phyloP scores from a whole-genome alignment of 805 yeast genomes.

The Candida silvicultrix region DNA sequence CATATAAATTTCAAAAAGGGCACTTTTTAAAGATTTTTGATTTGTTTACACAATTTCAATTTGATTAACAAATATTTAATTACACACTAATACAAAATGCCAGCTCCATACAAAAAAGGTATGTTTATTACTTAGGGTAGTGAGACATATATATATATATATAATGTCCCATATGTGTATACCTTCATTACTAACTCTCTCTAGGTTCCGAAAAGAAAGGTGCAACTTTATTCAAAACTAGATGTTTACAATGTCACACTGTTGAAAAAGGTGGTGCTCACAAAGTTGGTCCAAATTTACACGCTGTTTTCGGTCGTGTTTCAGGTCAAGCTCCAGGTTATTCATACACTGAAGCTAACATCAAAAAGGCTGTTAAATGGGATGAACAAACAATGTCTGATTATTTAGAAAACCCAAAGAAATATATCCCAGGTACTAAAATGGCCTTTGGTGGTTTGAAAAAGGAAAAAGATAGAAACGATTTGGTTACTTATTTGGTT shows the following conservation, averaged over 20 bases:
- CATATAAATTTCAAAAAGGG: not conserved
- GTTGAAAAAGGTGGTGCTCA: conserved; percentile 92
- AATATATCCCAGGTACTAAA: conserved; percentile 99
- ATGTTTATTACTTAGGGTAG: not conserved
- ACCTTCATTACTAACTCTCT: not conserved
- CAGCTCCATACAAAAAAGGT: conserved; percentile 31
- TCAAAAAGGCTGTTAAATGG: conserved; percentile 92
- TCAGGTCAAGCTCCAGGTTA: conserved; percentile 91
- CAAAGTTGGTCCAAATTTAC: conserved; percentile 98
- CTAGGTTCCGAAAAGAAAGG: conserved; percentile 78
- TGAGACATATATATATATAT: not conserved
- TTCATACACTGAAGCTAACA: conserved; percentile 98
- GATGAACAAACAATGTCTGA: conserved; percentile 80
- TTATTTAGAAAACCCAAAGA: conserved; percentile 99
- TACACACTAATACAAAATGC: conserved; percentile 15
- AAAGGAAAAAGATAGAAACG: conserved; percentile 98
- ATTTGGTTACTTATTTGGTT: conserved; percentile 80
- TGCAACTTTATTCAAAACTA: conserved; percentile 96
- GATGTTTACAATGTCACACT: conserved; percentile 99
- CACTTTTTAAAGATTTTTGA: not conserved
- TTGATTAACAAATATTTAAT: no score
- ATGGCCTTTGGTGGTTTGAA: conserved; percentile 99
- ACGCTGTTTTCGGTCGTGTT: conserved; percentile 88
- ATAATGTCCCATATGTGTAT: not conserved
- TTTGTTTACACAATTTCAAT: no score